Evolutionary conservation across 768 basidiomycete species (phyloP), one percentile per base, ranked within the genome.

Genomic region (Boletus tylopilopsis): DNA sequence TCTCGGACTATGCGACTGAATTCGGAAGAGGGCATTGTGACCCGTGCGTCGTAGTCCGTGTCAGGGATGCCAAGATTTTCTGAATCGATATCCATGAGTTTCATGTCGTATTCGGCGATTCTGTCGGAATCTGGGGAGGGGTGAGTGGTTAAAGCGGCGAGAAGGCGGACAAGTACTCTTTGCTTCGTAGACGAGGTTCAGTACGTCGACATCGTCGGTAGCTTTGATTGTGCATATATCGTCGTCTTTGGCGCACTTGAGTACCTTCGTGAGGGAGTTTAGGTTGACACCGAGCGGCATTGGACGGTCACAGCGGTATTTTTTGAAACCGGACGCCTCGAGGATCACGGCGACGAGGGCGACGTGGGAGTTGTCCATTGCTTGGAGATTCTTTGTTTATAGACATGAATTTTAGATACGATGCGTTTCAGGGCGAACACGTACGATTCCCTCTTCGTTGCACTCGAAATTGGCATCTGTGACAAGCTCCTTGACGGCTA

Each of bases 321-420:
- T 74, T 59, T 81, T 78, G 78, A 99, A 98, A 27, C 90, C 91
- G 0, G 79, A 73, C 1, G 82, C 80, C 34, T 85, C 73, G 25
- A 99, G 79, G 53, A 87, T 80, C 40, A 96, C 92, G 8, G 91
- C 75, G 34, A 99, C 95, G 57, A 98, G 88, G 1, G 95, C 96
- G 62, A 99, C 95, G 70, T 98, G 95, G 3, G 95, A 96, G 78
- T 97, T 98, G 75, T 98, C 96, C 95, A 98, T 99, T 4, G 95
- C 96, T 75, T 98, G 95, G 5, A 99, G 80, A 47, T 82, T 82
- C 84, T 85, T 43, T 82, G 84, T 85, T 43, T 5, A n/a, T 22
- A 7, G 34, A 1, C 33, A 19, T 56, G 19, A 63, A 33, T 5
- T 15, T 3, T 7, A 24, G 34, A 33, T 0, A 16, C 0, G 12